phyloP scores from a whole-genome alignment of 164 flowering plant genomes.

The Tinospora cordifolia region DNA sequence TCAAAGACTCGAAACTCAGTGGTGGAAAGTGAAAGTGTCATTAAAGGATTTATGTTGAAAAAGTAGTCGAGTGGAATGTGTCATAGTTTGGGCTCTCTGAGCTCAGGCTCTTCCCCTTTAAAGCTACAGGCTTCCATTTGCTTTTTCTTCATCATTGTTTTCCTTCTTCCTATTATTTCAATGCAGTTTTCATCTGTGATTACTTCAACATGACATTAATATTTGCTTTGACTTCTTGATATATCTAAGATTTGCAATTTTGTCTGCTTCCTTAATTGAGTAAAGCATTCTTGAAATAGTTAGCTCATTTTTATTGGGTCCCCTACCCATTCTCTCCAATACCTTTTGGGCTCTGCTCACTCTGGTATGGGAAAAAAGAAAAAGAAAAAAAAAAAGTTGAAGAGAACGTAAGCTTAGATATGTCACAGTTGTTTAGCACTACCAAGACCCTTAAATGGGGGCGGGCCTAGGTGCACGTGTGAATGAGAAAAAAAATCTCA shows the following conservation, averaged over 20 bases:
- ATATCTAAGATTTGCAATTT: constrained; percentile 2
- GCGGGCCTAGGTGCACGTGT: constrained; percentile 4
- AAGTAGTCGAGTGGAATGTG: not conserved
- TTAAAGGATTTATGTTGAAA: not conserved
- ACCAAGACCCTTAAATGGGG: not conserved
- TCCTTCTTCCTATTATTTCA: not conserved
- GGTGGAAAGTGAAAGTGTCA: constrained; percentile 4
- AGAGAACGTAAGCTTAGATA: not conserved
- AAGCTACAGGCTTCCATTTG: not conserved
- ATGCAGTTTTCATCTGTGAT: not conserved
- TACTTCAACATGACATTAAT: not conserved
- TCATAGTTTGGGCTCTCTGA: not conserved
- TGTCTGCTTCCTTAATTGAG: constrained; percentile 1
- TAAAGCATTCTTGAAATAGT: not conserved
- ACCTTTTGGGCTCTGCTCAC: not conserved
- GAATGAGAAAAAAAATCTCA: not conserved
- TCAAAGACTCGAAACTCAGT: not conserved
- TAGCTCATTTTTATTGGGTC: not conserved
- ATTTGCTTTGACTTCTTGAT: not conserved
- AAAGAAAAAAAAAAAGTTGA: not conserved
- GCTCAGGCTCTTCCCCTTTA: not conserved
- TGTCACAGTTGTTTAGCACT: constrained; percentile 6
- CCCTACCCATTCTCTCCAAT: not conserved
- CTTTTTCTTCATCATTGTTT: constrained; percentile 1
- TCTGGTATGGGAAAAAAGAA: not conserved